Base-by-base conservation (phyloP, 306 rosid genomes). In the Begonia fuchsioides region DNA sequence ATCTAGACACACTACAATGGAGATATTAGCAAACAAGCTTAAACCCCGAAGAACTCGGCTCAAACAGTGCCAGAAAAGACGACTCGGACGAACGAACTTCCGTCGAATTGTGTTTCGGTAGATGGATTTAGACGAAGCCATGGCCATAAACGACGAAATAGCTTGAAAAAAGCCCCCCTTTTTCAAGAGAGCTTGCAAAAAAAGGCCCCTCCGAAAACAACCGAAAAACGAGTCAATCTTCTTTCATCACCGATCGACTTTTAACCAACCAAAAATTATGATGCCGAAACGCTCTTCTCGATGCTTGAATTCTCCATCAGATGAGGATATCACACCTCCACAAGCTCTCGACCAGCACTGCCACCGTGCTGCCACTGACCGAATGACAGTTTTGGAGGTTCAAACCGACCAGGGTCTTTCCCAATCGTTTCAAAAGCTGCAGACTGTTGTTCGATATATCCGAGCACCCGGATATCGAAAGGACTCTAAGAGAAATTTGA, bases 291-390 rank as follows among this genome's bases (percentile, higher is more conserved):
- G n/a, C 9, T 7, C 45, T 41, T 20, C 32, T 26, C 8, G 8
- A 0, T 2, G 35, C 35, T 1, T 8, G 35, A 26, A 26, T 26
- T 8, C 35, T 26, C 35, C 35, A 26, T 26, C 35, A 92, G 14
- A 75, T 61, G 61, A 92, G 78, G 59, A 92, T 77, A 67, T 85
- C 98, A 10, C 98, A 92, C 71, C 81, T 75, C 96, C 96, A 85
- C 68, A 85, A 64, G 56, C 65, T 75, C 76, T 75, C 94, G 49
- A 73, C 53, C 5, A 92, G 85, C 43, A 58, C 62, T 60, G 73
- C 93, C 41, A 73, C 58, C 53, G 77, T 58, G 59, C 66, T 64
- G 68, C 65, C 55, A 65, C 76, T 63, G 52, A 92, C 69, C 39
- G 88, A 73, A 47, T 60, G 75, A 75, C 95, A 90, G 43, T 71